Evolutionary conservation across 352 stramenopile genomes (phyloP).

Genomic region (Peronospora destructor): DNA sequence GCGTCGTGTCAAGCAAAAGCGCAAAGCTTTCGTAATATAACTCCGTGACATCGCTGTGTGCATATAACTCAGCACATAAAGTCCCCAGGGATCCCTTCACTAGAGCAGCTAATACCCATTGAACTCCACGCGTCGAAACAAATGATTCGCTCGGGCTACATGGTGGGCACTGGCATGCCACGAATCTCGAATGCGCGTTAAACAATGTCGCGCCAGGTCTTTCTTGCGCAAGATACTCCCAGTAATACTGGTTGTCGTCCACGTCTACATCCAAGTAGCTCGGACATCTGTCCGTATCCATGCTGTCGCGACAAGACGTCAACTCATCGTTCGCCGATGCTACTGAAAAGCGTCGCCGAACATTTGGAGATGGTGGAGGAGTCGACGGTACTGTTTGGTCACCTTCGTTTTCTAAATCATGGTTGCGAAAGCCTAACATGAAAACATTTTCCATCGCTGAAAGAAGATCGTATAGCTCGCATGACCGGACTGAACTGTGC

Average conservation of each 20-base stretch:
- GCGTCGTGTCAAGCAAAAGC: constrained; percentile 35
- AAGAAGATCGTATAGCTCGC: constrained; percentile 65
- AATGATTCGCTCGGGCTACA: constrained; percentile 53
- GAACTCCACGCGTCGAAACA: constrained; percentile 60
- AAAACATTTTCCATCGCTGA: constrained; percentile 62
- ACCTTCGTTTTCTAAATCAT: constrained; percentile 24
- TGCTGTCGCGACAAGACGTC: constrained; percentile 17
- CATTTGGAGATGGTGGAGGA: constrained; percentile 20
- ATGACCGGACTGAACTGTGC: constrained; percentile 50
- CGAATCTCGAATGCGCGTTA: constrained; percentile 59
- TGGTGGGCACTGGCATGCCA: constrained; percentile 40
- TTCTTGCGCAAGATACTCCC: constrained; percentile 58
- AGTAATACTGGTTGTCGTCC: constrained; percentile 51
- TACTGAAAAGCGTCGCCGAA: constrained; percentile 14
- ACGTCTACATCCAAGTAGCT: constrained; percentile 18
- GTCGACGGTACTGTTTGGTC: constrained; percentile 16
- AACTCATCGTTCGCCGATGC: constrained; percentile 13
- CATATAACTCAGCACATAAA: constrained; percentile 49
- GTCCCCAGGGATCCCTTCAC: constrained; percentile 48
- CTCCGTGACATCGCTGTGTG: constrained; percentile 35
- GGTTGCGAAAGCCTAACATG: constrained; percentile 51
- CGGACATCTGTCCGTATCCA: constrained; percentile 10
- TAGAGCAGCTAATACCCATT: constrained; percentile 65
- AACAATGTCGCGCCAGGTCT: constrained; percentile 39
- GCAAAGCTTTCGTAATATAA: constrained; percentile 49